Conservation (phyloP, 345 rosid genomes). For the Eutrema yunnanense region DNA sequence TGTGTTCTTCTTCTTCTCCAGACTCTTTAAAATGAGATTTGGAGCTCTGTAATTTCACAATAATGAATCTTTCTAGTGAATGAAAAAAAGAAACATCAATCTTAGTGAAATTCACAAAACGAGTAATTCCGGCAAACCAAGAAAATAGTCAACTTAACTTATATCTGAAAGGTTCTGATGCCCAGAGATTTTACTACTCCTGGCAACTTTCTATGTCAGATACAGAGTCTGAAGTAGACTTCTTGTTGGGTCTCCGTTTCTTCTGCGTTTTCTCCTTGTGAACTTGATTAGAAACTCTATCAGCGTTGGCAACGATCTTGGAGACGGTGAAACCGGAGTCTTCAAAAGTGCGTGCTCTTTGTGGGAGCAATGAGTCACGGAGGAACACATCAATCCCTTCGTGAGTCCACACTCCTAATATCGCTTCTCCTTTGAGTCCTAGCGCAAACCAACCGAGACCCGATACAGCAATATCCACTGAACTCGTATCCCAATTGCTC, state of each 20-base stretch:
- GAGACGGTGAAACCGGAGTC: constrained; percentile 84
- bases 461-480: constrained; percentile 71
- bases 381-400: constrained; percentile 68
- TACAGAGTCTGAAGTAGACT: constrained; percentile 11
- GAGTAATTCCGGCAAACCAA: not conserved
- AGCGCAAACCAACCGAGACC: constrained; percentile 90
- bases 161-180: not conserved
- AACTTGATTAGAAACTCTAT: constrained; percentile 49
- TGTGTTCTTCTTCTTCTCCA: not conserved
- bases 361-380: constrained; percentile 65
- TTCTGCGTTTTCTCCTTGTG: constrained; percentile 33
- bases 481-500: constrained; percentile 72
- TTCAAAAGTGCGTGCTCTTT: constrained; percentile 63
- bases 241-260: constrained; percentile 39
- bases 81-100: not conserved
- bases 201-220: not conserved
- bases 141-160: not conserved
- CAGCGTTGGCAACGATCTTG: constrained; percentile 79
- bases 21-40: not conserved
- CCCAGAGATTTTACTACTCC: not conserved
- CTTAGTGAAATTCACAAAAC: not conserved
- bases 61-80: not conserved
- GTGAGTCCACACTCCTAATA: constrained; percentile 75
- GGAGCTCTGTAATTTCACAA: not conserved
- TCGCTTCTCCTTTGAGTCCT: constrained; percentile 78